Percentiles rank a stretch among this genome's conserved stretches.
These are phyloP conservation scores for Ricinus communis DNA, from an alignment of 345 rosid genomes.

Conservation along the genomic window DNA sequence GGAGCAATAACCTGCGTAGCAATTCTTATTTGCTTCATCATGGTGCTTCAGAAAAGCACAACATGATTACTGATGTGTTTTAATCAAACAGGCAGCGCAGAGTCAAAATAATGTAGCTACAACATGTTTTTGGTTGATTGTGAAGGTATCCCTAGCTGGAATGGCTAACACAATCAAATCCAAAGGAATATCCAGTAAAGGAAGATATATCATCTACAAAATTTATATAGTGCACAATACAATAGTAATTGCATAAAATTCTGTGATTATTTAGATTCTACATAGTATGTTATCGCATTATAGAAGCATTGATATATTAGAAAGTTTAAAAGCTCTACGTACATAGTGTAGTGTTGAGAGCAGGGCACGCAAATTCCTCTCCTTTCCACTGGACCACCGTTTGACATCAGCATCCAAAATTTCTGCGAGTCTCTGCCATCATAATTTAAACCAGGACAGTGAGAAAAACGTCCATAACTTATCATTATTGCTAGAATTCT, in stretches of 20 bases:
- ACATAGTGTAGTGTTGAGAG: conserved; percentile 95
- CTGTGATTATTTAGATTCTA: no score
- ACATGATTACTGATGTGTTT: background rate
- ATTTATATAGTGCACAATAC: no score
- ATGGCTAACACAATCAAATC: no score
- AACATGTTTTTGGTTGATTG: no score
- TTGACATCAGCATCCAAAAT: conserved; percentile 82
- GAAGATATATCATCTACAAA: no score
- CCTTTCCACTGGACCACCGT: conserved; percentile 93
- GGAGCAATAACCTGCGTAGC: no score
- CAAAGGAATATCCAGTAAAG: no score
- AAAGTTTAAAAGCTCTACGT: conserved; percentile 19
- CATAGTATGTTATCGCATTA: background rate
- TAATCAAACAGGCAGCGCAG: background rate
- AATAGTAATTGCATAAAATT: no score
- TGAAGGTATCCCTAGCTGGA: no score
- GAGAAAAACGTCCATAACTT: conserved; percentile 11
- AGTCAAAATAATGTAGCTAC: background rate
- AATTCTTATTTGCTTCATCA: background rate
- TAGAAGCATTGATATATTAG: background rate
- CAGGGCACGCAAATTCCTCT: conserved; percentile 82
- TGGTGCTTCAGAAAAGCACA: background rate
- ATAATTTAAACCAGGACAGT: conserved; percentile 21
- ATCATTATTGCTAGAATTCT: conserved; percentile 3
- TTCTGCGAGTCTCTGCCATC: conserved; percentile 73